Base-by-base conservation (phyloP, 139 green algal species). In the Spirogloea muscicola region DNA sequence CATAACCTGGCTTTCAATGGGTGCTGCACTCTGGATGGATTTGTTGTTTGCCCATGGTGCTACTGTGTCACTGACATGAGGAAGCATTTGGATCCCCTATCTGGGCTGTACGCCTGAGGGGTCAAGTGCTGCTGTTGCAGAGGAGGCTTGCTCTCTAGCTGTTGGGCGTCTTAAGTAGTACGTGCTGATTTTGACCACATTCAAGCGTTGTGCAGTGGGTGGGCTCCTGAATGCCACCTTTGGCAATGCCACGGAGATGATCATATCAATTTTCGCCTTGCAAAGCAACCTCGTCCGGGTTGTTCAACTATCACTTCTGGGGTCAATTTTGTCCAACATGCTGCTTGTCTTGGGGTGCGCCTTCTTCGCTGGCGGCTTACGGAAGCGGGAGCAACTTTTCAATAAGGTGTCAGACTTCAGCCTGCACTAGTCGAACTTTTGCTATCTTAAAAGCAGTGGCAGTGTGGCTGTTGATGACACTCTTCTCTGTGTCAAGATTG, bases 221-320 rank as follows among this genome's bases (percentile, higher is more conserved):
- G 81, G 81, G n/a, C 52, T 86, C 31, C 60, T 86, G 48, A 96
- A 96, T 76, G 91, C 91, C 7, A 95, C 91, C 2, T 96, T 96
- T 77, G 91, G 92, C 55, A 97, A 97, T 58, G 86, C 93, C 4
- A 91, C 94, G 44, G 93, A 98, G 83, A 81, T 98, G 68, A 97
- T 98, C 68, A 77, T 98, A 25, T 88, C 83, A 9, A 74, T 96
- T 4, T 87, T 86, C 48, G 81, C 81, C 36, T 41, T 86, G 18
- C 82, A 39, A 13, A 49, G 59, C 13, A 64, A 59, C 13, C 65
- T 86, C 33, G 52, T 91, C 46, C 76, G 89, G 2, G 82, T 94
- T 10, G 89, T 94, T 41, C 89, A 94, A 87, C 83, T 94, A 18
- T 90, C 85, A 0, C 79, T 94, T 37, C 77, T 94, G 29, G 89